Base-by-base conservation (phyloP, 257 asterid species). In the Solanum arcanum region DNA sequence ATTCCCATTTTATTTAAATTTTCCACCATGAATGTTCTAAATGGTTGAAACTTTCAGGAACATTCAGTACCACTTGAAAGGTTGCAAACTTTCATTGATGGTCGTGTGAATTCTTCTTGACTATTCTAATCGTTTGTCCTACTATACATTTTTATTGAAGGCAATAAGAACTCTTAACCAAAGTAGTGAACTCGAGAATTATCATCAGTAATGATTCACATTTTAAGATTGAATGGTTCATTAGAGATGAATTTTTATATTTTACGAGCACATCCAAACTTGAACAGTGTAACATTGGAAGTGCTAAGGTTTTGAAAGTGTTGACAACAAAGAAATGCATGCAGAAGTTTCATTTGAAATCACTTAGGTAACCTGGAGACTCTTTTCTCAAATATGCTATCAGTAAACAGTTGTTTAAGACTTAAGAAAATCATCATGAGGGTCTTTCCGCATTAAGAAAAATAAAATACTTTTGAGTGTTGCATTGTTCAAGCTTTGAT, bases 201-300 rank as follows among this genome's bases (percentile, higher is more conserved):
- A 42, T 42, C 47, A 42, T 2, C 13, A 13, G 3, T 20, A 47
- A 5, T 47, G 20, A 49, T 14, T 14, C 64, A 7, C 11, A 1
- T 5, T 56, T 56, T 18, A 56, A 56, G 5, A 56, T 56, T 2
- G 2, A 56, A 56, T 56, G 12, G 64, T 56, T 20, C 64, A 56
- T 56, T 56, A 18, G 0, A 0, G 25, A 56, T 20, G 20, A 56
- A 56, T 56, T 20, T 7, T 9, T 90, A 83, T 85, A 96, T 91
- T 75, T 93, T 92, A 87, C 91, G 90, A 68, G 90, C 90, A 86
- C 96, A 91, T 80, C 96, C 98, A 21, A 93, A 94, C 94, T 89
- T 94, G 94, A 95, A 92, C 90, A 96, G 75, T 7, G 94, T 84
- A 66, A 89, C 92, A 60, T 95, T 92, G 87, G 90, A 91, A 86